These are phyloP conservation scores for Exophiala xenobiotica DNA, from an alignment of 2,329 filamentous ascomycete genomes.

Conservation along the genomic window DNA sequence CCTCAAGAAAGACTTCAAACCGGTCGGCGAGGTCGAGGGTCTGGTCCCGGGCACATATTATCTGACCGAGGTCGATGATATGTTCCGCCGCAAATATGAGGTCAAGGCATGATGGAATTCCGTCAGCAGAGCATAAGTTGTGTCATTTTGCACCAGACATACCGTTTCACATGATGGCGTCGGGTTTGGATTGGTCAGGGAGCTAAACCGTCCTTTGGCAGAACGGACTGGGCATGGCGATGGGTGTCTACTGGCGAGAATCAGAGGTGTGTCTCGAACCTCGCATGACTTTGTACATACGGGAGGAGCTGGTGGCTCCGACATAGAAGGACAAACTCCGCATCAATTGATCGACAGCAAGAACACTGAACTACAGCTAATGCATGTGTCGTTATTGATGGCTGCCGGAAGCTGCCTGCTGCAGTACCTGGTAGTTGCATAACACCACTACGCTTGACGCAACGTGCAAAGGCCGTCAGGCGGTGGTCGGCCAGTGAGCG, in stretches of 20 bases:
- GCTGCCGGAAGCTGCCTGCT: no score
- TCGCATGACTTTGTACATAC: constrained; percentile 23
- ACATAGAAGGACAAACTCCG: no score
- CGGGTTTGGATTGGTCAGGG: constrained; percentile 19
- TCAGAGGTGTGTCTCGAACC: constrained; percentile 2
- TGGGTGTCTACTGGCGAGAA: constrained; percentile 11
- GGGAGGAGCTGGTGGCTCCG: constrained; percentile 1
- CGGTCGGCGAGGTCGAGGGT: constrained; percentile 66
- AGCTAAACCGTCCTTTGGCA: constrained; percentile 13
- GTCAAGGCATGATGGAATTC: constrained; percentile 63
- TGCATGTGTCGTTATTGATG: neutral
- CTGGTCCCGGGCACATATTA: constrained; percentile 72
- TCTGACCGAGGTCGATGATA: constrained; percentile 75
- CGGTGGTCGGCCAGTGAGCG: constrained; percentile 16
- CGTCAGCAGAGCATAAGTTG: constrained; percentile 1
- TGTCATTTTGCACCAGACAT: constrained; percentile 22
- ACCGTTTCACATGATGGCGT: constrained; percentile 23
- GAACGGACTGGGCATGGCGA: constrained; percentile 9
- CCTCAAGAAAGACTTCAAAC: constrained; percentile 74
- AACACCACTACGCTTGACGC: constrained; percentile 3
- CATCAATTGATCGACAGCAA: constrained; percentile 14
- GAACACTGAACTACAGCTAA: no score
- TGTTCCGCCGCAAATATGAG: constrained; percentile 78
- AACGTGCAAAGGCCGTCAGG: constrained; percentile 12
- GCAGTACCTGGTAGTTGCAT: neutral